Conservation (phyloP, 257 asterid species). For the Leonotis leonurus region DNA sequence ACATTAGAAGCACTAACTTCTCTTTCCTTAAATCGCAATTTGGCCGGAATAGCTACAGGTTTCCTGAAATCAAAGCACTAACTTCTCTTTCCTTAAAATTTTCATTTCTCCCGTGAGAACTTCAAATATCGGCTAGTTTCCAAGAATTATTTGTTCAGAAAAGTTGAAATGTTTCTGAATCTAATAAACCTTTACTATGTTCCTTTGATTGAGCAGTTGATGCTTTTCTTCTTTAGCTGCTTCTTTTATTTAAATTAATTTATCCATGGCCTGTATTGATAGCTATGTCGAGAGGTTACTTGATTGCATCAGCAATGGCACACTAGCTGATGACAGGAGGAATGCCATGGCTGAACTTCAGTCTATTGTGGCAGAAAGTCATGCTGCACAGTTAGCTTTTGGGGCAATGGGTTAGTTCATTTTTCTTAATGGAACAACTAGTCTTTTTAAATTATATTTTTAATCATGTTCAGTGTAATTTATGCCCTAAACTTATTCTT, state of each 20-base stretch:
- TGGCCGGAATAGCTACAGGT: too few species aligned
- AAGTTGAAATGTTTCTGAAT: neutral
- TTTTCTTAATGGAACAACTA: conserved; percentile 10
- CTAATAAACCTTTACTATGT: neutral
- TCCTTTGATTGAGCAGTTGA: neutral
- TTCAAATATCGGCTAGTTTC: too few species aligned
- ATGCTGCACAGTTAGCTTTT: conserved; percentile 80
- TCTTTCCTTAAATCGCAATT: too few species aligned
- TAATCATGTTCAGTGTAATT: conserved; percentile 4
- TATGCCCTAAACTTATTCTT: conserved; percentile 14
- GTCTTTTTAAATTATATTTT: conserved; percentile 4
- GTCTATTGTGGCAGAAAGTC: conserved; percentile 77
- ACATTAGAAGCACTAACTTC: too few species aligned
- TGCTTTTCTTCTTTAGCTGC: neutral
- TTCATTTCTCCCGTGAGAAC: too few species aligned
- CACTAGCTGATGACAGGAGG: conserved; percentile 89
- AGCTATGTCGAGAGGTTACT: conserved; percentile 95
- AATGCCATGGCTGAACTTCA: conserved; percentile 82
- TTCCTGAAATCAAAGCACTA: too few species aligned
- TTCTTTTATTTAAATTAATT: neutral
- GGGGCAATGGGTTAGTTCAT: conserved; percentile 91
- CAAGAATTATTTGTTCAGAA: neutral
- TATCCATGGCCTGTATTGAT: conserved; percentile 14
- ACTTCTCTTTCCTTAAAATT: too few species aligned
- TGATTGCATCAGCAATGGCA: conserved; percentile 93